A percentile compares a stretch with the other conserved stretches of the same genome.
Evolutionary conservation across 2,329 filamentous ascomycete genomes (phyloP).

Genomic region (Fusarium humuli): DNA sequence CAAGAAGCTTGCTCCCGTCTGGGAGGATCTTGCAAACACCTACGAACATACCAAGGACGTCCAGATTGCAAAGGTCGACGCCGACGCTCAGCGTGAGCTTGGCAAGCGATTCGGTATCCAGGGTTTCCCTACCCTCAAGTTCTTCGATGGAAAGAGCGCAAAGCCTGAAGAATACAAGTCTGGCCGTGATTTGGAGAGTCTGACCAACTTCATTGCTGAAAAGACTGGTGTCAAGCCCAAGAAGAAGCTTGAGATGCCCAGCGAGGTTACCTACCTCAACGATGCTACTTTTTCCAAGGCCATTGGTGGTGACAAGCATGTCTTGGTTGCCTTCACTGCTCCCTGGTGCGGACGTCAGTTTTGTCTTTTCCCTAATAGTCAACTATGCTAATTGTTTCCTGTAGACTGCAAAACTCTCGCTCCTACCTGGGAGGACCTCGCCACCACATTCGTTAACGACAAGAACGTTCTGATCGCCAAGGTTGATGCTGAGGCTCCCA

Average conservation of each 20-base stretch:
- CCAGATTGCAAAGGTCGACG: slow-evolving; percentile 94
- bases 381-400: slow-evolving; percentile 30
- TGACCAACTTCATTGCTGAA: slow-evolving; percentile 82
- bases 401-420: slow-evolving; percentile 96
- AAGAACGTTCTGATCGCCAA: slow-evolving; percentile 88
- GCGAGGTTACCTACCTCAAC: slow-evolving; percentile 81
- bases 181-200: slow-evolving; percentile 86
- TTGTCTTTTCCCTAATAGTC: neutral
- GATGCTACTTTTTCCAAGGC: slow-evolving; percentile 81
- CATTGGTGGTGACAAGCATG: slow-evolving; percentile 87
- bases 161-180: slow-evolving; percentile 87
- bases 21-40: slow-evolving; percentile 84
- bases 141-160: slow-evolving; percentile 94
- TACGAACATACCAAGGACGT: slow-evolving; percentile 80
- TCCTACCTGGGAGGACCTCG: slow-evolving; percentile 89
- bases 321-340: slow-evolving; percentile 95
- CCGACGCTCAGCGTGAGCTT: slow-evolving; percentile 85
- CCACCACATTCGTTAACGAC: slow-evolving; percentile 83
- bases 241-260: slow-evolving; percentile 78
- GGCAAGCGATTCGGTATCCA: slow-evolving; percentile 89
- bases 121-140: slow-evolving; percentile 98
- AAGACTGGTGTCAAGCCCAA: slow-evolving; percentile 88
- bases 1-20: slow-evolving; percentile 95
- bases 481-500: slow-evolving; percentile 91
- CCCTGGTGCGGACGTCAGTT: slow-evolving; percentile 98